Conservation (phyloP, 140 eudicot genomes). For the Oenanthe javanica region DNA sequence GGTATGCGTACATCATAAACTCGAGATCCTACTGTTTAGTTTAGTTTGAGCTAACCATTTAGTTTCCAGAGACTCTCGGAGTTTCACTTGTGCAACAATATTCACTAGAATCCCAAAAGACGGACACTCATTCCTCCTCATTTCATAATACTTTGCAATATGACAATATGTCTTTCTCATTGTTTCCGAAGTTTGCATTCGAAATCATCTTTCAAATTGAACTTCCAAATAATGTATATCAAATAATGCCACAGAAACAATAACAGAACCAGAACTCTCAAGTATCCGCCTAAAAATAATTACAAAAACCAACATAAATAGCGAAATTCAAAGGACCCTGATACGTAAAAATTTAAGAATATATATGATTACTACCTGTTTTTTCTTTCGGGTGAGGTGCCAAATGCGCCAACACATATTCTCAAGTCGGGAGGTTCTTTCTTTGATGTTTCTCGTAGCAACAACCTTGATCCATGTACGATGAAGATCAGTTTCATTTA, state of each 20-base stretch:
- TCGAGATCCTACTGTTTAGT: neutral
- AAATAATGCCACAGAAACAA: neutral
- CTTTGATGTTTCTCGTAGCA: slow-evolving; percentile 67
- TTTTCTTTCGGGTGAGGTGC: slow-evolving; percentile 91
- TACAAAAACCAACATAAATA: neutral
- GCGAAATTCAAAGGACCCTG: neutral
- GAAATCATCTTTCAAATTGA: neutral
- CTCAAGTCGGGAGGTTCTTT: slow-evolving; percentile 74
- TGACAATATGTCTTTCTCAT: no score
- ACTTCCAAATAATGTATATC: neutral
- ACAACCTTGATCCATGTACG: slow-evolving; percentile 94
- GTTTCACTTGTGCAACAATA: neutral
- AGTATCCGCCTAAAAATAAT: neutral
- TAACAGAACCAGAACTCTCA: neutral
- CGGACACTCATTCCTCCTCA: neutral
- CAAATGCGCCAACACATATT: slow-evolving; percentile 97
- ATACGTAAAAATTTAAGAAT: neutral
- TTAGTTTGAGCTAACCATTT: neutral
- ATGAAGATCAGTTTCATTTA: slow-evolving; percentile 76
- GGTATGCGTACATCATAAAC: neutral
- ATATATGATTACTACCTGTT: slow-evolving; percentile 36
- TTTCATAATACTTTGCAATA: neutral
- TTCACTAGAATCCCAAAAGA: neutral
- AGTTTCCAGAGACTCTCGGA: neutral
- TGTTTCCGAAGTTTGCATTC: neutral